Base-by-base conservation (phyloP, 129 eudicot genomes). In the Chrysanthemum seticuspe region DNA sequence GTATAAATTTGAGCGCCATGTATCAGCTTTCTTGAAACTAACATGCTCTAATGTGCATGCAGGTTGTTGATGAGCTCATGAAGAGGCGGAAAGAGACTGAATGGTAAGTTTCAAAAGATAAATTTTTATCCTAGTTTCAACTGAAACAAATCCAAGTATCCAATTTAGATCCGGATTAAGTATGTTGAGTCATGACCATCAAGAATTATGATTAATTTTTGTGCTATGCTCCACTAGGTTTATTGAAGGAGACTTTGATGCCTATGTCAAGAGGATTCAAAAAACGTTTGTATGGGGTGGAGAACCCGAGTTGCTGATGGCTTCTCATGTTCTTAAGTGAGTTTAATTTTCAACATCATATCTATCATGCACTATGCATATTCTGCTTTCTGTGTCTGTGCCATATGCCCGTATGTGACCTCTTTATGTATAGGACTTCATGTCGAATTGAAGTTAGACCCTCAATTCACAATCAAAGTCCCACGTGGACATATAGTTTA, bases 261-360 rank as follows among this genome's bases (percentile, higher is more conserved):
- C 80, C 1, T 90, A 87, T 81, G 85, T 87, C 15, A 67, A 85
- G 56, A 87, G 88, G 73, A 87, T 90, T 71, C 67, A 79, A 56
- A 73, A 81, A 63, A 88, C 92, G 18, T 85, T 74, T 83, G 88
- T 82, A 6, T 90, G 93, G 96, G 96, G 96, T 74, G 96, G 96
- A 76, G 96, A 90, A 75, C 96, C 96, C 4, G 93, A 90, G 79
- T 60, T 87, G 76, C 53, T 90, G 67, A 85, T 90, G 96, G 86
- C 92, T 68, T 85, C 93, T 74, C 93, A 90, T 83, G 85, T 85
- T 62, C 87, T 87, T 12, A 87, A 84, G 96, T 90, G 57, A 85
- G 96, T 19, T 19, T 19, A 19, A 19, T 74, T 54, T 34, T 13
- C n/a, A 45, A 31, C 9, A 29, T 48, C 14, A 12, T 54, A 7